These are phyloP conservation scores for Cadophora malorum DNA, from an alignment of 2,329 filamentous ascomycete species.

Conservation along the genomic window DNA sequence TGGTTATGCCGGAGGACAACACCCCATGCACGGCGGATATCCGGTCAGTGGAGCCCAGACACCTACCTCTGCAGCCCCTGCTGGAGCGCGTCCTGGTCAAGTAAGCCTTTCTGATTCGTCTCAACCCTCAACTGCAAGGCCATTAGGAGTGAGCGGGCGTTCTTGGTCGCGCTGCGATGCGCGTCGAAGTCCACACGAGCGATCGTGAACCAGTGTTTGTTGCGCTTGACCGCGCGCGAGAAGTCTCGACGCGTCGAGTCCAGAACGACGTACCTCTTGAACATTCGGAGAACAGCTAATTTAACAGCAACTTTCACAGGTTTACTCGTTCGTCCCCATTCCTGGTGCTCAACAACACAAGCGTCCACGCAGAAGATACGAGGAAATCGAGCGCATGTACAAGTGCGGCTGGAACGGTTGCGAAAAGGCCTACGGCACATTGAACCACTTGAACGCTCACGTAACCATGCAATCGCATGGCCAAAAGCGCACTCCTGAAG, in stretches of 20 bases:
- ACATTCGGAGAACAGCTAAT: slow-evolving; percentile 35
- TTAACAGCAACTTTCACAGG: slow-evolving; percentile 64
- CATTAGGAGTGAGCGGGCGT: slow-evolving; percentile 16
- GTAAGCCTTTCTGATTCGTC: slow-evolving; percentile 52
- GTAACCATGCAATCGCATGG: slow-evolving; percentile 99
- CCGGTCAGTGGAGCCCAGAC: slow-evolving; percentile 48
- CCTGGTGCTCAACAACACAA: slow-evolving; percentile 98
- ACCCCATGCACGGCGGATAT: slow-evolving; percentile 44
- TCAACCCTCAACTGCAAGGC: slow-evolving; percentile 9
- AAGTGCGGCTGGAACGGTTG: slow-evolving; percentile 99
- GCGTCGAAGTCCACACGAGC: neutral
- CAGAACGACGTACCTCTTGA: neutral
- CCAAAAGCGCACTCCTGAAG: slow-evolving; percentile 93
- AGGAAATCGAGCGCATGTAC: slow-evolving; percentile 99
- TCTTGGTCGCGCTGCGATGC: slow-evolving; percentile 5
- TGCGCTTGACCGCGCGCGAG: slow-evolving; percentile 20
- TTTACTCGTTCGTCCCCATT: slow-evolving; percentile 98
- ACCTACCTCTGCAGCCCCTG: slow-evolving; percentile 60
- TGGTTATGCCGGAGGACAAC: slow-evolving; percentile 61
- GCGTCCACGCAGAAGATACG: slow-evolving; percentile 88
- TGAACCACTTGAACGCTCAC: slow-evolving; percentile 97
- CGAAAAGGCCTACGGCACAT: slow-evolving; percentile 96
- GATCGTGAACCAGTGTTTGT: slow-evolving; percentile 7
- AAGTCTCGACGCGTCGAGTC: slow-evolving; percentile 24
- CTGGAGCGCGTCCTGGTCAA: slow-evolving; percentile 61